Evolutionary conservation across 768 basidiomycete genomes (phyloP).

Genomic region (Kwoniella europaea): DNA sequence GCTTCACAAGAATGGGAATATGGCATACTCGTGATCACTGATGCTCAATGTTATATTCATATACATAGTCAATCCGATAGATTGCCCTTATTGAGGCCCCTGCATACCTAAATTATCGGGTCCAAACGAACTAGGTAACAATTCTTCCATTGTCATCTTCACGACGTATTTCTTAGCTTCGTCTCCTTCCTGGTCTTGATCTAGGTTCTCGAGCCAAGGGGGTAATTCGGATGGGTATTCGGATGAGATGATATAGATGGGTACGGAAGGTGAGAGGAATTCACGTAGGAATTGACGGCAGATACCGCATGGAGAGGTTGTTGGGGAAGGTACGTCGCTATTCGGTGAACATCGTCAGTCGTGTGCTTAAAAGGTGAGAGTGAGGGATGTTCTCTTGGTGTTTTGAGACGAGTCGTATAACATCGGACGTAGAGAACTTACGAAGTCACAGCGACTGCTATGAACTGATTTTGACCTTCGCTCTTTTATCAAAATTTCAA

Average conservation of each 20-base stretch:
- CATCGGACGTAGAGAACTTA: conserved; percentile 55
- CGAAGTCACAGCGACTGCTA: conserved; percentile 80
- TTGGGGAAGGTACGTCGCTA: conserved; percentile 59
- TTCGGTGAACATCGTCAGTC: too few relatives aligned
- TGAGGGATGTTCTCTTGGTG: too few relatives aligned
- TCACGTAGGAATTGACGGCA: conserved; percentile 76
- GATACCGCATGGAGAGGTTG: conserved; percentile 87
- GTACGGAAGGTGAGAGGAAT: conserved; percentile 60
- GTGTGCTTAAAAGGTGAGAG: too few relatives aligned
- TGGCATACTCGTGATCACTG: too few relatives aligned
- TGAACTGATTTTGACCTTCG: conserved; percentile 73
- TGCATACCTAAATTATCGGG: conserved; percentile 65
- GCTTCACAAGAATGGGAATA: too few relatives aligned
- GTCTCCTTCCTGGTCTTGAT: conserved; percentile 59
- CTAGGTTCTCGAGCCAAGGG: conserved; percentile 41
- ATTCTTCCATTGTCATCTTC: conserved; percentile 69
- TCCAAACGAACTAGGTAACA: conserved; percentile 86
- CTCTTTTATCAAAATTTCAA: conserved; percentile 64
- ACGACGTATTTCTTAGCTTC: conserved; percentile 31
- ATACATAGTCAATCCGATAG: too few relatives aligned
- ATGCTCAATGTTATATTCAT: too few relatives aligned
- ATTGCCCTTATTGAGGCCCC: background rate
- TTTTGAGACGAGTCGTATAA: too few relatives aligned
- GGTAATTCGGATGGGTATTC: conserved; percentile 58
- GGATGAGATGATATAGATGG: conserved; percentile 57